A percentile compares a stretch with the other conserved stretches of the same genome.
Evolutionary conservation across 2,329 filamentous ascomycete species (phyloP).

Genomic region (Venturia oleaginea): DNA sequence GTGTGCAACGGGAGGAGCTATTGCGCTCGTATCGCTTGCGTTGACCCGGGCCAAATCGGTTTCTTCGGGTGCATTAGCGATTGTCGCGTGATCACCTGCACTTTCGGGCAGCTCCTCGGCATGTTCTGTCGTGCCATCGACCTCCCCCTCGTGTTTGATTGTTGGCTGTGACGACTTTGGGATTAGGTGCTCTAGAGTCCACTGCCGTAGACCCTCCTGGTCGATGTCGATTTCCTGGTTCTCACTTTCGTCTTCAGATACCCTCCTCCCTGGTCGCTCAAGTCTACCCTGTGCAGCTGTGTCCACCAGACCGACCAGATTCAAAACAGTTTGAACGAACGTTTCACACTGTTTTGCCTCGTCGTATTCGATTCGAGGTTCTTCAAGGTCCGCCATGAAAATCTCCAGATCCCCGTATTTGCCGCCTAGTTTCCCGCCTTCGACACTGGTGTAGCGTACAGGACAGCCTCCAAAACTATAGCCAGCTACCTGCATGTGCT

Average conservation of each 20-base stretch:
- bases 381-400: not conserved
- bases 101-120: not conserved
- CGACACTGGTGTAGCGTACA: slow-evolving; percentile 3
- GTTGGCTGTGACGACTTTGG: not conserved
- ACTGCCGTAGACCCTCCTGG: not conserved
- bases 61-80: not conserved
- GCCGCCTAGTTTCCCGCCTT: slow-evolving; percentile 11
- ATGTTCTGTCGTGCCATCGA: not conserved
- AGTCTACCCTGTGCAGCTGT: not conserved
- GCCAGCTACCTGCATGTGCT: slow-evolving; percentile 3
- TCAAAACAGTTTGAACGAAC: not conserved
- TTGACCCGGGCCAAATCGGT: not conserved
- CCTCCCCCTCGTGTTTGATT: not conserved
- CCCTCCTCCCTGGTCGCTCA: not conserved
- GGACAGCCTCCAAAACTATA: slow-evolving; percentile 7
- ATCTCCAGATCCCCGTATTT: slow-evolving; percentile 5
- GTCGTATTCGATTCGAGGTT: not conserved
- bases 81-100: not conserved
- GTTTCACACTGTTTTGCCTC: not conserved
- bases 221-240: not conserved
- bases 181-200: not conserved
- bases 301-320: slow-evolving; percentile 4
- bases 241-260: not conserved
- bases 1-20: not conserved
- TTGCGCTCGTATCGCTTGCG: not conserved